Evolutionary conservation across 164 flowering plant genomes (phyloP).

Genomic region (Warburgia ugandensis): DNA sequence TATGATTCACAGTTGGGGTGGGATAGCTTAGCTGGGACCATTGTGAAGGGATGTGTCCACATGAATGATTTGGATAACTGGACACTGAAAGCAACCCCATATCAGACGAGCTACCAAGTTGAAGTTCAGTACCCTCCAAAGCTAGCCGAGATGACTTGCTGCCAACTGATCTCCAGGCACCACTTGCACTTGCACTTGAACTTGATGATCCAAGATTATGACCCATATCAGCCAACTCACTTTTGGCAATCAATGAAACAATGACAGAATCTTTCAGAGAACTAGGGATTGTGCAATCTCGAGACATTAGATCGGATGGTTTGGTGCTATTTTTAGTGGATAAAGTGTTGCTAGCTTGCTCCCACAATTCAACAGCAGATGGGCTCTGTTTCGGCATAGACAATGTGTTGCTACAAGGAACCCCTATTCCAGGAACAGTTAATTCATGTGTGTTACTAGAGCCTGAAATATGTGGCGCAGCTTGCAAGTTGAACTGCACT

Average conservation of each 20-base stretch:
- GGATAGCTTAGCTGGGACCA: neutral
- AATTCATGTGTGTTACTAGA: constrained; percentile 18
- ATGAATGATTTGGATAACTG: constrained; percentile 7
- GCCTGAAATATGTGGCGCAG: constrained; percentile 19
- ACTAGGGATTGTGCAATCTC: constrained; percentile 8
- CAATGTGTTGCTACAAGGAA: constrained; percentile 12
- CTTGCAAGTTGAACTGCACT: constrained; percentile 20
- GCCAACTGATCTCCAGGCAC: constrained; percentile 13
- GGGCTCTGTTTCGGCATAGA: constrained; percentile 20
- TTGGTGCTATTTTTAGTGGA: constrained; percentile 12
- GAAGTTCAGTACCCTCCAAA: constrained; percentile 13
- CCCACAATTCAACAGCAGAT: constrained; percentile 9
- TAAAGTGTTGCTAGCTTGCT: constrained; percentile 9
- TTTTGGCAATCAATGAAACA: constrained; percentile 19
- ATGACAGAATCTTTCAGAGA: constrained; percentile 13
- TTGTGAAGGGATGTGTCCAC: constrained; percentile 9
- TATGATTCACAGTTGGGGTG: constrained; percentile 9
- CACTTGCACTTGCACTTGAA: constrained; percentile 14
- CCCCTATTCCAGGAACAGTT: constrained; percentile 17
- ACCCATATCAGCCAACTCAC: constrained; percentile 10
- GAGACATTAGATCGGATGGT: constrained; percentile 11
- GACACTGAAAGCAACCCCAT: constrained; percentile 12
- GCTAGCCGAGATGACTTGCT: constrained; percentile 7
- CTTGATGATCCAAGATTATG: constrained; percentile 7
- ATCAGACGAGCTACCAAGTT: constrained; percentile 15